Conservation (phyloP, 1,284 basidiomycete species). For the Rhodotorula sp. region DNA sequence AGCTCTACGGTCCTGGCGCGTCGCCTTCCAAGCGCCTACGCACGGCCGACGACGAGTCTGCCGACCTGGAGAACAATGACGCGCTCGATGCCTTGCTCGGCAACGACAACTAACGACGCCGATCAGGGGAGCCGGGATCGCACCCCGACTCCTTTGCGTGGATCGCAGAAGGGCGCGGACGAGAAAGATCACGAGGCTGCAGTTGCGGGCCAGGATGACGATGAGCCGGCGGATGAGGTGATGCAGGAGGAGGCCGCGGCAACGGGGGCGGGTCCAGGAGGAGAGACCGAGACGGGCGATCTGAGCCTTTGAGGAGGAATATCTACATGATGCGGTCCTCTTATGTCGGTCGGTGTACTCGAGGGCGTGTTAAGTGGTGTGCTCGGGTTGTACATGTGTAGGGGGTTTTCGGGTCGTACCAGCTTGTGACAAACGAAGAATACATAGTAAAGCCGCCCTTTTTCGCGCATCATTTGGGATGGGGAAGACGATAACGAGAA, state of each 20-base stretch:
- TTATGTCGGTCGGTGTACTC: not conserved
- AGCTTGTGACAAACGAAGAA: no score
- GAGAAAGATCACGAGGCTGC: not conserved
- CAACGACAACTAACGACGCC: not conserved
- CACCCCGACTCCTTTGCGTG: not conserved
- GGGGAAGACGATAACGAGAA: no score
- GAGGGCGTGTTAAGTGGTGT: no score
- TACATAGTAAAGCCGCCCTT: no score
- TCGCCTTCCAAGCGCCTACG: not conserved
- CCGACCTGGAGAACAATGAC: not conserved
- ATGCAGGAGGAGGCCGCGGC: not conserved
- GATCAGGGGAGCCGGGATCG: not conserved
- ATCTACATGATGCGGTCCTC: not conserved
- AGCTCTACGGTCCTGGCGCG: not conserved
- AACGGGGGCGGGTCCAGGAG: not conserved
- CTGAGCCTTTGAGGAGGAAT: conserved; percentile 4
- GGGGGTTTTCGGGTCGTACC: no score
- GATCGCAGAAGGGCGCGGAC: not conserved
- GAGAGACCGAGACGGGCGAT: conserved; percentile 6
- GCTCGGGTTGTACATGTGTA: no score
- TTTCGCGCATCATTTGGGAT: no score
- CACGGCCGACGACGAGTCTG: not conserved
- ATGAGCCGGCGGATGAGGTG: not conserved
- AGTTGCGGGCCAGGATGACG: not conserved
- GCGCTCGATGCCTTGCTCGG: conserved; percentile 3